These are phyloP conservation scores for Aspergillus ostianus DNA, from an alignment of 495 filamentous ascomycete genomes.

Conservation along the genomic window DNA sequence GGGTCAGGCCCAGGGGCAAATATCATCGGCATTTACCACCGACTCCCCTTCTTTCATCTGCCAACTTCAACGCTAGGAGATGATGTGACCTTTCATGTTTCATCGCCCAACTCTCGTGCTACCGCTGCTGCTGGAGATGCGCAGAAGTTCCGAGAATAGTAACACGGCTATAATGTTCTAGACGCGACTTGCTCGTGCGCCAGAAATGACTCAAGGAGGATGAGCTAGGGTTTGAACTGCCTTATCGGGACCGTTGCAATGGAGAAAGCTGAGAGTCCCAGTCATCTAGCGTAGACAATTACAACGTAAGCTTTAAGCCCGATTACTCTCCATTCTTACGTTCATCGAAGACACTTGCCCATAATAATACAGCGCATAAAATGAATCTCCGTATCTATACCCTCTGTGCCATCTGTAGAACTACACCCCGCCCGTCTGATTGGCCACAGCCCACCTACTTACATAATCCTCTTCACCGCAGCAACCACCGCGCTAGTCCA, in stretches of 20 bases:
- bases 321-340: no score
- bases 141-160: background rate
- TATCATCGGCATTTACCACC: background rate
- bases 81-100: background rate
- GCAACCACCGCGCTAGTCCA: slow-evolving; percentile 14
- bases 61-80: no score
- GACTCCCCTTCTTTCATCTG: background rate
- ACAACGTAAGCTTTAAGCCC: no score
- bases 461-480: slow-evolving; percentile 9
- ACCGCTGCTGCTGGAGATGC: no score
- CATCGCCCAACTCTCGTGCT: background rate
- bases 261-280: background rate
- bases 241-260: background rate
- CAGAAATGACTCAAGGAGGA: no score
- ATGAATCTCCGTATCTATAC: no score
- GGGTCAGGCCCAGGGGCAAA: background rate
- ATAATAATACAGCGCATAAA: no score
- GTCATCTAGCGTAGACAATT: no score
- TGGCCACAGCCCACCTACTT: background rate
- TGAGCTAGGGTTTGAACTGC: background rate
- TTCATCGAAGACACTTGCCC: no score
- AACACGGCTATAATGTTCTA: background rate
- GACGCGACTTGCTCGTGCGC: no score
- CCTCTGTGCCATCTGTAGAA: no score
- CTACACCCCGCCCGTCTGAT: no score